These are phyloP conservation scores for Arachis stenosperma DNA, from an alignment of 306 rosid species.

Conservation along the genomic window DNA sequence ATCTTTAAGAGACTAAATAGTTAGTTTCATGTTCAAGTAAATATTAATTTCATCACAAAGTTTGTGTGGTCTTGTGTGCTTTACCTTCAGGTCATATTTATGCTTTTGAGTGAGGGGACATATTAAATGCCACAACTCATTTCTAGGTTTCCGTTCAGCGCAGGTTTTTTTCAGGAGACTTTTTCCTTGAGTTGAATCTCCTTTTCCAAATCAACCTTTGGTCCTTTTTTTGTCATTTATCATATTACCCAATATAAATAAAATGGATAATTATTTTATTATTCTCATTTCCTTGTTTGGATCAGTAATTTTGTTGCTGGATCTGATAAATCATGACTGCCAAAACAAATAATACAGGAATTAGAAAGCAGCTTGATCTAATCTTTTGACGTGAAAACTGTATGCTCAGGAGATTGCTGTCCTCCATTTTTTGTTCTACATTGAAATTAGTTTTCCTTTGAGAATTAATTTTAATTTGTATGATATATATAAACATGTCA, in stretches of 20 bases:
- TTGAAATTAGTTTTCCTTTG: background rate
- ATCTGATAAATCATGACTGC: constrained; percentile 24
- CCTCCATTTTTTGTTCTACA: constrained; percentile 23
- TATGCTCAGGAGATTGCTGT: constrained; percentile 2
- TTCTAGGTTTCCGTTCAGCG: background rate
- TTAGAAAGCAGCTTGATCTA: background rate
- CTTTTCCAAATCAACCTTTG: too few relatives aligned
- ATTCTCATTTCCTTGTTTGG: constrained; percentile 13
- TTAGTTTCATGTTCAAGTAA: background rate
- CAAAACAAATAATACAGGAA: constrained; percentile 22
- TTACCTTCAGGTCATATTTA: constrained; percentile 19
- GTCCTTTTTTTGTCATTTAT: constrained; percentile 18
- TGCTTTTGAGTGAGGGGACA: constrained; percentile 5
- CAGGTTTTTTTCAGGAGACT: background rate
- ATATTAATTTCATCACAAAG: constrained; percentile 21
- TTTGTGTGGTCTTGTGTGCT: constrained; percentile 9
- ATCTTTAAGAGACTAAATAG: too few relatives aligned
- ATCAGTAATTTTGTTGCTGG: constrained; percentile 1
- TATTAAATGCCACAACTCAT: constrained; percentile 10
- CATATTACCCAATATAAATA: background rate
- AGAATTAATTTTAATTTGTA: constrained; percentile 22
- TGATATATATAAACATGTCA: constrained; percentile 9
- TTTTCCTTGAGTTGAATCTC: constrained; percentile 33
- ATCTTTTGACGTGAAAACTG: background rate
- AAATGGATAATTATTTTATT: background rate